A percentile compares a stretch with the other conserved stretches of the same genome.
phyloP scores from a whole-genome alignment of 106 monocot species.

The Dactylorhiza incarnata region DNA sequence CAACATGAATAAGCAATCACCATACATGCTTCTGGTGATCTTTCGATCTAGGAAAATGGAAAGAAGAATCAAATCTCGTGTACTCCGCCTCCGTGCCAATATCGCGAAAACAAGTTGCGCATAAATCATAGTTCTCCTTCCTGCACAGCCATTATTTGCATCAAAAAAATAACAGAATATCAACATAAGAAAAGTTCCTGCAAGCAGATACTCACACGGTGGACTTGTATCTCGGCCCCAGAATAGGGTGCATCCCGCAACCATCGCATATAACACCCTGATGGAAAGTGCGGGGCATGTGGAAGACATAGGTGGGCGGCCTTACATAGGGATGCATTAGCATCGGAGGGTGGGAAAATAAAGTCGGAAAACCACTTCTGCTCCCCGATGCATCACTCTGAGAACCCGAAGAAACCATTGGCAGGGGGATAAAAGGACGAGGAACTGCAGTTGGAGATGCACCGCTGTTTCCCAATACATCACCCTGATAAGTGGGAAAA shows the following conservation, averaged over 20 bases:
- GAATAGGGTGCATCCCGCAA: slow-evolving; percentile 82
- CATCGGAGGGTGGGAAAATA: neutral
- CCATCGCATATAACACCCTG: slow-evolving; percentile 67
- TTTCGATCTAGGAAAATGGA: slow-evolving; percentile 15
- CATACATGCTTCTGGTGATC: slow-evolving; percentile 20
- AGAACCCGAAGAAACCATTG: slow-evolving; percentile 7
- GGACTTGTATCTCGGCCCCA: slow-evolving; percentile 77
- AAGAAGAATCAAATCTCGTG: slow-evolving; percentile 13
- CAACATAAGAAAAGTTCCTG: neutral
- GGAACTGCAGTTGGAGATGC: neutral
- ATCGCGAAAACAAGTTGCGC: slow-evolving; percentile 8
- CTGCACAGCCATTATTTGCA: slow-evolving; percentile 4
- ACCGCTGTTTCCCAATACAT: neutral
- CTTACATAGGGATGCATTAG: slow-evolving; percentile 4
- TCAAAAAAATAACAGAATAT: neutral
- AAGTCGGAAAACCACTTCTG: neutral
- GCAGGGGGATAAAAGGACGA: neutral
- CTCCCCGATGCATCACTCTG: neutral
- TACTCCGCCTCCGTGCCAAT: slow-evolving; percentile 16
- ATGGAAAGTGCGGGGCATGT: slow-evolving; percentile 33
- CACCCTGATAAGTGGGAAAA: neutral
- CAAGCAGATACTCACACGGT: slow-evolving; percentile 47
- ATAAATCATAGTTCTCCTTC: slow-evolving; percentile 21
- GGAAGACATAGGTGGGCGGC: slow-evolving; percentile 1
- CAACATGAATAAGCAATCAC: neutral